phyloP scores from a whole-genome alignment of 2,329 filamentous ascomycete genomes.

The Ramichloridium luteum region DNA sequence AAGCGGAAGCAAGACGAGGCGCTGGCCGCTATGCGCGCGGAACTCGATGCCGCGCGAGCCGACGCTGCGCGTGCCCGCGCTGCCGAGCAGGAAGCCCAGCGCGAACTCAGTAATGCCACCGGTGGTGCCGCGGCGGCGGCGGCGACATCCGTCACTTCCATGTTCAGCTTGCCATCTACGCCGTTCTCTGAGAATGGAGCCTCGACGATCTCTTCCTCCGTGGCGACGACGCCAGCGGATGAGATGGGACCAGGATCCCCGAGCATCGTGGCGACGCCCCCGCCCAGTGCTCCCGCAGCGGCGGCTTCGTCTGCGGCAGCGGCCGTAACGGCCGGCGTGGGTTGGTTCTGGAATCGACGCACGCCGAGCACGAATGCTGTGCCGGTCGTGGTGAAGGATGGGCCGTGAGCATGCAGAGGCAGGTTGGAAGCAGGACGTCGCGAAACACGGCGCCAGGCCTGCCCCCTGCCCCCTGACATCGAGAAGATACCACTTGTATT shows the following conservation, averaged over 20 bases:
- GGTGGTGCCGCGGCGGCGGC: too few relatives aligned
- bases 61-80: conserved; percentile 11
- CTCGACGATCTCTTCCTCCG: conserved; percentile 3
- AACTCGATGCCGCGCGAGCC: conserved; percentile 13
- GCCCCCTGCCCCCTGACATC: too few relatives aligned
- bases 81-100: conserved; percentile 8
- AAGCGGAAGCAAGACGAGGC: conserved; percentile 19
- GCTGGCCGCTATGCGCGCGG: conserved; percentile 11
- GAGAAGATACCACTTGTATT: too few relatives aligned
- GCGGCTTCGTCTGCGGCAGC: conserved; percentile 8
- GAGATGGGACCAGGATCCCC: too few relatives aligned
- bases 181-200: conserved; percentile 7
- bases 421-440: too few relatives aligned
- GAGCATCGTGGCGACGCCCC: too few relatives aligned
- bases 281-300: too few relatives aligned
- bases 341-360: conserved; percentile 24
- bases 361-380: conserved; percentile 15
- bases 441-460: too few relatives aligned
- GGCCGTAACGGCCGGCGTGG: conserved; percentile 11
- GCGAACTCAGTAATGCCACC: conserved; percentile 4
- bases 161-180: conserved; percentile 12
- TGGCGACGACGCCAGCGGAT: conserved; percentile 8
- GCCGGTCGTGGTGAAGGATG: conserved; percentile 4
- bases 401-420: not conserved
- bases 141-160: too few relatives aligned